Evolutionary conservation across 208 protist genomes (phyloP).

Genomic region (Leishmania amazonensis): DNA sequence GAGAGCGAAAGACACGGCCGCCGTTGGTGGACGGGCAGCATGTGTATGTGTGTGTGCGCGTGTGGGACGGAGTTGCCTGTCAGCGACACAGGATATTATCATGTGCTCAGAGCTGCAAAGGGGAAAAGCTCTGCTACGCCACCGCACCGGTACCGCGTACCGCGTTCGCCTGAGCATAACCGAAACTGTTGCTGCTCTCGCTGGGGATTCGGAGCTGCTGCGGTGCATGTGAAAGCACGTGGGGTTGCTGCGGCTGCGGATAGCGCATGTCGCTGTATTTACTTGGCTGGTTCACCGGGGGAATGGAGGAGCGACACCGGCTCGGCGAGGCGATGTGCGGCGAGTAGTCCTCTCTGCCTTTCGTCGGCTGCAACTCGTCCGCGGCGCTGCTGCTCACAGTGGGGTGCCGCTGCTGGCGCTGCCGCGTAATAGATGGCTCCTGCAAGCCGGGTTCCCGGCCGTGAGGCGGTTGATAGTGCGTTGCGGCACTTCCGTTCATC

Average conservation of each 20-base stretch:
- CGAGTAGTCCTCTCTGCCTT: not conserved
- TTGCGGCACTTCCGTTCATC: not conserved
- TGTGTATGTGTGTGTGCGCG: not conserved
- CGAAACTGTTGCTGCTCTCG: not conserved
- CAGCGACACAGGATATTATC: not conserved
- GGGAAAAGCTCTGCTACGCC: not conserved
- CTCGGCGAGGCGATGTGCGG: not conserved
- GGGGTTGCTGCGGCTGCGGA: not conserved
- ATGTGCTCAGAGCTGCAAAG: not conserved
- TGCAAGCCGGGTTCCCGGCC: not conserved
- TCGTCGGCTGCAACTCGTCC: not conserved
- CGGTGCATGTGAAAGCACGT: too few relatives aligned
- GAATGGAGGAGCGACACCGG: not conserved
- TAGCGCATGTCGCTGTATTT: not conserved
- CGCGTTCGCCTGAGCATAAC: not conserved
- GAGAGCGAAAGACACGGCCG: too few relatives aligned
- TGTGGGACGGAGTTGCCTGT: not conserved
- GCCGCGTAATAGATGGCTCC: not conserved
- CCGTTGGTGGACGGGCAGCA: not conserved
- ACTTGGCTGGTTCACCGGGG: not conserved
- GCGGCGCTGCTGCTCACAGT: not conserved
- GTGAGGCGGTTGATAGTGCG: not conserved
- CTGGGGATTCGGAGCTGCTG: not conserved
- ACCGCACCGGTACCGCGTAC: not conserved
- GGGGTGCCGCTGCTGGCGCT: not conserved